Base-by-base conservation (phyloP, 192 early-diverging fungal species). In the Paraglomus brasilianum region DNA sequence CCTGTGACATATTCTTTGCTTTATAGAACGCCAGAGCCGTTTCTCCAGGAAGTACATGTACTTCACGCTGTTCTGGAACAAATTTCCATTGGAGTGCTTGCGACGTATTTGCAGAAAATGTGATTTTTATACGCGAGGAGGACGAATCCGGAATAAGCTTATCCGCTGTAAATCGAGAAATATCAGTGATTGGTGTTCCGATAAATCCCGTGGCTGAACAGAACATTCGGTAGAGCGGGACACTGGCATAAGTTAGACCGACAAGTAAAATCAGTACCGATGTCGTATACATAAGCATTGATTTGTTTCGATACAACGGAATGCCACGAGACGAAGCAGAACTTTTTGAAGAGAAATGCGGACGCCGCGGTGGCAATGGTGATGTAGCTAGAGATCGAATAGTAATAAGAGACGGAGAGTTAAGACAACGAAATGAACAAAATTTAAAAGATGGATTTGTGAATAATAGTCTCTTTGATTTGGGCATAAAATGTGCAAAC, bases 1-100 rank as follows among this genome's bases (percentile, higher is more conserved):
- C 85, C 30, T 89, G 83, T 24, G 90, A 87, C 42, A 83, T 82
- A 79, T 95, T 97, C 72, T 91, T 87, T 36, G 97, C 97, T 40
- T 87, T 92, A 81, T 94, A 99, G 72, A 99, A 99, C 6, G 97
- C 93, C 63, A 99, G 73, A 7, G 95, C 93, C 0, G 97, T 98
- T 72, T 99, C 97, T 0, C 97, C 97, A 9, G 97, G 97, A 8
- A 94, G 81, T n/a, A 99, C 91, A 8, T 75, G 79, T 39, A 99
- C 87, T 62, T 93, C 88, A 13, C 88, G 80, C 43, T 93, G 92
- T 74, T 96, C 88, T 1, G 97, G 97, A 40, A 82, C 82, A 72
- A 99, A 97, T 22, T 85, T 83, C 97, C 97, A 99, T 41, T 91
- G 82, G 71, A 97, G 83, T 22, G 84, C 51, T 9, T 91, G 90